Evolutionary conservation across 2,329 filamentous ascomycete species (phyloP), one percentile per base, ranked within the genome.

Genomic region (Trichoderma koningii): DNA sequence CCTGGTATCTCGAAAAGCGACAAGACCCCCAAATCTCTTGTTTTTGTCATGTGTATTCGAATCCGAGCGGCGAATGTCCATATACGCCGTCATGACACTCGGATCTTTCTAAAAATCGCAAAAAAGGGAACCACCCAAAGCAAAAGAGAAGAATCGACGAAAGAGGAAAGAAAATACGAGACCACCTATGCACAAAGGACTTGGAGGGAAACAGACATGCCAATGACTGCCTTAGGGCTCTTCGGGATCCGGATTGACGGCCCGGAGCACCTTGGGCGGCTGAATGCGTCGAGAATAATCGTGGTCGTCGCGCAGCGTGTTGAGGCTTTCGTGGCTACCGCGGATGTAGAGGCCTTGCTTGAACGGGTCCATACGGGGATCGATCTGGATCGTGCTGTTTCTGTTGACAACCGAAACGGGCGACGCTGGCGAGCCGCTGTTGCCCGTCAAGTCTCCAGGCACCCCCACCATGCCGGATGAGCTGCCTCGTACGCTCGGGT

Each of bases 251-350:
- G 87, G 86, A 70, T 89, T 89, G 34, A 80, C 86, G 9, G 86
- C 85, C 68, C 86, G 80, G n/a, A 89, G 78, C 7, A 88, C 84
- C 70, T 83, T 78, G 10, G 82, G 80, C 50, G 81, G 77, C 56
- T 83, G 83, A 15, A 89, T 85, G 69, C 81, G 79, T 68, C 87
- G 79, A 45, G 86, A 88, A 71, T 89, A 89, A 69, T 89, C 87
- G 66, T 87, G 85, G 67, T 89, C 85, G 71, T 89, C 87, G 64
- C 83, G 83, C 5, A 89, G 76, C 1, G 86, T 88, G 69, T 85
- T 85, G 71, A 89, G 76, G 71, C 86, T 89, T 72, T 89, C 86
- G 67, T 82, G 82, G 70, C 86, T 88, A 73, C 83, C 83, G 28
- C 83, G 79, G 50, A 78, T 77, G 72, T 88, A 89, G 14, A 87